A percentile compares a stretch with the other conserved stretches of the same genome.
These are phyloP conservation scores for Persicaria tinctoria DNA, from an alignment of 148 eudicot species.

Conservation along the genomic window DNA sequence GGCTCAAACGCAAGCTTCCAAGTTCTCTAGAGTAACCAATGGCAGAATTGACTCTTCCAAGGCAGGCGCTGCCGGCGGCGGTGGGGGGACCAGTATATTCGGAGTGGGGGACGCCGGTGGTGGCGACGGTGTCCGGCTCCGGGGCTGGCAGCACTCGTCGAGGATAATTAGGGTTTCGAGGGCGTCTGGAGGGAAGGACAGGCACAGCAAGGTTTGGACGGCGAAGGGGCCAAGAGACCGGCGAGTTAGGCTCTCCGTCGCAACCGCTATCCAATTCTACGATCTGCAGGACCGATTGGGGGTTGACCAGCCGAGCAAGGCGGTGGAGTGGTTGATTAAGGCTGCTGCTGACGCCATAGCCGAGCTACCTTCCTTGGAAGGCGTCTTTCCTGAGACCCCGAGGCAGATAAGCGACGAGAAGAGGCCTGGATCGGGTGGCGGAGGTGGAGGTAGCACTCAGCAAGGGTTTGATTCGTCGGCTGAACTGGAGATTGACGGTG, in stretches of 20 bases:
- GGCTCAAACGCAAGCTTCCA: slow-evolving; percentile 47
- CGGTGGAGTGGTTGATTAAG: slow-evolving; percentile 89
- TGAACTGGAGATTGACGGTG: slow-evolving; percentile 29
- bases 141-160: slow-evolving; percentile 64
- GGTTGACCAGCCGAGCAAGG: slow-evolving; percentile 87
- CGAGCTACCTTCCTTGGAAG: slow-evolving; percentile 61
- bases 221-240: slow-evolving; percentile 80
- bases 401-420: slow-evolving; percentile 38
- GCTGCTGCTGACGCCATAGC: slow-evolving; percentile 61
- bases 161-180: slow-evolving; percentile 92
- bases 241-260: slow-evolving; percentile 68
- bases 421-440: slow-evolving; percentile 13
- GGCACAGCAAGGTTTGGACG: slow-evolving; percentile 91
- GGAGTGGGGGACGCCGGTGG: slow-evolving; percentile 15
- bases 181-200: slow-evolving; percentile 83
- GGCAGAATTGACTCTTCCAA: slow-evolving; percentile 27
- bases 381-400: slow-evolving; percentile 46
- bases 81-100: slow-evolving; percentile 13
- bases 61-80: slow-evolving; percentile 15
- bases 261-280: slow-evolving; percentile 81
- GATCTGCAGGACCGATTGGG: slow-evolving; percentile 84
- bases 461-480: slow-evolving; percentile 24
- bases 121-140: slow-evolving; percentile 20
- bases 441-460: slow-evolving; percentile 9
- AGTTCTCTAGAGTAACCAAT: slow-evolving; percentile 51